A percentile compares a stretch with the other conserved stretches of the same genome.
Conservation (phyloP, 345 rosid genomes). For the Cardiospermum halicacabum region DNA sequence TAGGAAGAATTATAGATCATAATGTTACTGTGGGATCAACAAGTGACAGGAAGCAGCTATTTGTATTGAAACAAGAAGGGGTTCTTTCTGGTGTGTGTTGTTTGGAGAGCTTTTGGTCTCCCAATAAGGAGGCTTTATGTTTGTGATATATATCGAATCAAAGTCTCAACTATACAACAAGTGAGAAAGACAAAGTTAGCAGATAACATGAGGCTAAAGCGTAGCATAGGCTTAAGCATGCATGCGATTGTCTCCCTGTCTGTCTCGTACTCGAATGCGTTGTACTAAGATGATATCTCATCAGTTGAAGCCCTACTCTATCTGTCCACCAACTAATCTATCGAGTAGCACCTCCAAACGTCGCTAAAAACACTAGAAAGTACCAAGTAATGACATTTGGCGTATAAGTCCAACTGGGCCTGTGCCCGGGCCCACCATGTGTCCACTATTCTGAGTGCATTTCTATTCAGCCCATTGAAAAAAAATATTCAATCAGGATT, state of each 20-base stretch:
- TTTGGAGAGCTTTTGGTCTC: conserved; percentile 16
- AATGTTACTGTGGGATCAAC: no score
- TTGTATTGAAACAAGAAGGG: not conserved
- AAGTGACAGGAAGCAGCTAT: no score
- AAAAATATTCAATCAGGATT: no score
- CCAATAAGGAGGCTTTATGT: no score
- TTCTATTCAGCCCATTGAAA: conserved; percentile 9
- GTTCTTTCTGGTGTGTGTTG: not conserved
- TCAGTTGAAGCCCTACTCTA: not conserved
- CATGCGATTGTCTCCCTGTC: not conserved
- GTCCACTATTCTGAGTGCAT: not conserved
- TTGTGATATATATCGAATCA: not conserved
- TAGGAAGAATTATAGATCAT: no score
- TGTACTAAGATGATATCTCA: not conserved
- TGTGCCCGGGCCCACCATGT: conserved; percentile 26
- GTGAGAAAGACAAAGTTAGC: not conserved
- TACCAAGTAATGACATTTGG: not conserved
- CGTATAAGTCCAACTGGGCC: conserved; percentile 14
- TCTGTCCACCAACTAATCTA: not conserved
- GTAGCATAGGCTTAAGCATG: not conserved
- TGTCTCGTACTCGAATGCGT: not conserved
- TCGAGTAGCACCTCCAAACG: not conserved
- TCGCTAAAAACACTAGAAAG: not conserved
- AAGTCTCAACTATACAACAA: not conserved
- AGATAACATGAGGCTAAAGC: not conserved